Conservation (phyloP, 805 yeast species). For the Teunomyces funiuensis region DNA sequence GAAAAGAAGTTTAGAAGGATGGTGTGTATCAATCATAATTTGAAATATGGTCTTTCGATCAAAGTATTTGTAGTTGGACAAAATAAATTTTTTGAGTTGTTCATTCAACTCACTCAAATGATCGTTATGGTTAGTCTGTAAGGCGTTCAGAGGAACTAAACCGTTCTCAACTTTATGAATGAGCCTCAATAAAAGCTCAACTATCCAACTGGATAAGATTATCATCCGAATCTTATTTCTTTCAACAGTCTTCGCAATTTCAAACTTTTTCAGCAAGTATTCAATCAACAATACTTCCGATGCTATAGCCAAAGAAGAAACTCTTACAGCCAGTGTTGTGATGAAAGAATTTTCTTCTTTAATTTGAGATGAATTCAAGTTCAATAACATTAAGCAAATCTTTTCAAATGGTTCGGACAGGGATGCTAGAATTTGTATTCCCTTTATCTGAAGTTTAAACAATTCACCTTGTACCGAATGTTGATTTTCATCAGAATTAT, state of each 20-base stretch:
- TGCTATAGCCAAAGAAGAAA: constrained; percentile 6
- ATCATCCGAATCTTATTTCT: constrained; percentile 34
- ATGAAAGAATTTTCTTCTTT: neutral
- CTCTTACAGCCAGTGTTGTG: neutral
- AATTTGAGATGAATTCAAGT: constrained; percentile 7
- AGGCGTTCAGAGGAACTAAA: no score
- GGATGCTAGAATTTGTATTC: constrained; percentile 49
- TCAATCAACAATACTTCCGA: constrained; percentile 31
- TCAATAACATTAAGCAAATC: constrained; percentile 53
- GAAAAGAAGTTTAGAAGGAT: constrained; percentile 59
- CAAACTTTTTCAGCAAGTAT: constrained; percentile 33
- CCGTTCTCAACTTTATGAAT: constrained; percentile 43
- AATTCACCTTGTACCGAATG: constrained; percentile 9
- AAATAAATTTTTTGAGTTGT: constrained; percentile 49
- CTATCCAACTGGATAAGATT: constrained; percentile 64
- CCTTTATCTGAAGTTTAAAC: constrained; percentile 38
- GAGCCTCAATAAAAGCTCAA: constrained; percentile 54
- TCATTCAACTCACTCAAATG: constrained; percentile 5
- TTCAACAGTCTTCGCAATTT: constrained; percentile 21
- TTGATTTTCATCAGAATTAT: neutral
- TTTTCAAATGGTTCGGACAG: constrained; percentile 70
- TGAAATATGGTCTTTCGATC: constrained; percentile 73
- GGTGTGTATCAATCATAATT: constrained; percentile 64
- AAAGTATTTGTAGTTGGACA: constrained; percentile 45
- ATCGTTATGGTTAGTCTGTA: neutral